Base-by-base conservation (phyloP, 148 eudicot species). In the Chenopodium suecicum region DNA sequence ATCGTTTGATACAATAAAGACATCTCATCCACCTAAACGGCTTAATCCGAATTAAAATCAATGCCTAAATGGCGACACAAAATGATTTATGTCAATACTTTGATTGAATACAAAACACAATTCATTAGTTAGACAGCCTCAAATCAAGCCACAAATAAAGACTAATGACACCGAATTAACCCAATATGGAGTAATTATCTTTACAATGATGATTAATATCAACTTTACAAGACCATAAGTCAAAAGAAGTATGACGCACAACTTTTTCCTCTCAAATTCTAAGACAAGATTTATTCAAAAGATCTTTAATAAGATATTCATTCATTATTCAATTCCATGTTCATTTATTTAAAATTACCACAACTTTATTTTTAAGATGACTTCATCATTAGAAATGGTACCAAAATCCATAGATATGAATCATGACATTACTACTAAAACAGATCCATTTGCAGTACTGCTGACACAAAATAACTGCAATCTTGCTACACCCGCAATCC, bases 401-500 rank as follows among this genome's bases (percentile, higher is more conserved):
- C 73, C 50, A 19, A 19, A 79, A 54, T 14, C 10, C 7, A 41
- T 0, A 41, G 44, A 41, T 41, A 41, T 41, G 44, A 41, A 41
- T 41, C 44, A 41, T 41, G 44, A 41, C 44, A 41, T 5, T 41
- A 41, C 44, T 41, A 41, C 44, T 41, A 74, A 63, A 1, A 70
- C 9, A 34, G 19, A 80, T 9, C 19, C 62, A 41, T 4, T 41
- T 41, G 44, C 44, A 41, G 44, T 46, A 65, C 47, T 13, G 41
- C 50, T 46, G 37, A 69, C 74, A 82, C 1, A 68, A 32, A 76
- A 76, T 60, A 54, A 25, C 46, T 76, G 70, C 80, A 82, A 76
- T 69, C 75, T 68, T 81, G 79, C 60, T 2, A 16, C 14, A 52
- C 79, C 64, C n/a, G 67, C 64, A 41, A 74, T 31, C 10, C 23